Evolutionary conservation across 108 stramenopile genomes (phyloP).

Genomic region (Licmophora abbreviata): DNA sequence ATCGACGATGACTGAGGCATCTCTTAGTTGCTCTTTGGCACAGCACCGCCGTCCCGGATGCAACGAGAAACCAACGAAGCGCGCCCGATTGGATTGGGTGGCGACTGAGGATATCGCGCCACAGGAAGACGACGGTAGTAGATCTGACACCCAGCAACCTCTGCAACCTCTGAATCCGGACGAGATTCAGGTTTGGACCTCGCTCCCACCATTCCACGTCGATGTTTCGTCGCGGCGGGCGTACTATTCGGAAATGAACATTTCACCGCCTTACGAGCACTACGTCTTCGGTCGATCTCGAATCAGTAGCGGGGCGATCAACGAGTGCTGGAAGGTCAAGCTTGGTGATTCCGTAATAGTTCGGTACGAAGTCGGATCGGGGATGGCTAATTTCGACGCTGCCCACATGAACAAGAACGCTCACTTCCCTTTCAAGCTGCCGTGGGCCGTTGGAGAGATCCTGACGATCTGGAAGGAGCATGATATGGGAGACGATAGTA

Average conservation of each 20-base stretch:
- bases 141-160: neutral
- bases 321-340: slow-evolving; percentile 35
- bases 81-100: neutral
- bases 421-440: slow-evolving; percentile 36
- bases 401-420: slow-evolving; percentile 3
- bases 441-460: slow-evolving; percentile 35
- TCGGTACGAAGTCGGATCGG: slow-evolving; percentile 31
- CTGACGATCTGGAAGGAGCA: slow-evolving; percentile 32
- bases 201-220: slow-evolving; percentile 33
- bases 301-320: neutral
- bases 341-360: slow-evolving; percentile 57
- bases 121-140: neutral
- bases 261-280: slow-evolving; percentile 23
- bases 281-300: slow-evolving; percentile 11
- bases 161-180: neutral
- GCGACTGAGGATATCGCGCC: neutral
- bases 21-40: no score
- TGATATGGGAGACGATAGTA: slow-evolving; percentile 19
- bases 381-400: slow-evolving; percentile 3
- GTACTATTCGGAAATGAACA: slow-evolving; percentile 39
- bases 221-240: slow-evolving; percentile 39
- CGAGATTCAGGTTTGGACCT: neutral
- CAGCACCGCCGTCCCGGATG: no score
- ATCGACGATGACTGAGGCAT: neutral
- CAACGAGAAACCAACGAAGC: no score